Evolutionary conservation across 257 asterid genomes (phyloP), one percentile per base, ranked within the genome.

Genomic region (Asclepias syriaca): DNA sequence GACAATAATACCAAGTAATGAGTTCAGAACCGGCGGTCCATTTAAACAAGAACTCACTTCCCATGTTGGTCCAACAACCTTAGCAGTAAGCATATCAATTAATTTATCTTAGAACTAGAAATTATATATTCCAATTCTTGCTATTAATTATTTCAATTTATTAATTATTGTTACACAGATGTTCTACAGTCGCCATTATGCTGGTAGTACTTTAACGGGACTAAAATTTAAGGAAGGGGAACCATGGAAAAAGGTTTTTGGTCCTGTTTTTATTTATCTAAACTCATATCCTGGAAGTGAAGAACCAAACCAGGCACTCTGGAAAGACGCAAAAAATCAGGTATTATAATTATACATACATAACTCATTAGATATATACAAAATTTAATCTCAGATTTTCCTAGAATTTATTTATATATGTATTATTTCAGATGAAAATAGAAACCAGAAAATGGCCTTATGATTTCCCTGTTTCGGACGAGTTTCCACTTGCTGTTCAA

Each of bases 361-460:
- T 29, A 29, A 29, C 32, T 29, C 32, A 29, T 29, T 29, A 29
- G 12, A 49, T 10, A 34, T 4, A 34, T 4, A 34, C 5, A 34
- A 43, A 43, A 43, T 43, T 43, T 43, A 8, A 43, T 43, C 12
- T 14, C 56, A 16, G 56, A 50, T 15, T 50, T 50, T 13, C 19
- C 0, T 24, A 24, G 3, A 50, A 15, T 50, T 50, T 32, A 15
- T 50, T 50, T 32, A 32, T 58, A 55, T 34, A 63, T 6, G 8
- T 34, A 63, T 60, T 43, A 63, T 18, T 63, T 6, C 81, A 82
- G 84, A 68, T 73, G 54, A 51, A 29, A 34, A 73, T 64, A 65
- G 98, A 93, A 78, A 85, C 76, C 53, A 63, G 71, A 63, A 89
- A 83, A 55, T 94, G 98, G 98, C 96, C 98, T 3, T 91, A 94